A percentile compares a stretch with the other conserved stretches of the same genome.
Evolutionary conservation across 176 grass and related monocot genomes (phyloP).

Genomic region (Guadua angustifolia): DNA sequence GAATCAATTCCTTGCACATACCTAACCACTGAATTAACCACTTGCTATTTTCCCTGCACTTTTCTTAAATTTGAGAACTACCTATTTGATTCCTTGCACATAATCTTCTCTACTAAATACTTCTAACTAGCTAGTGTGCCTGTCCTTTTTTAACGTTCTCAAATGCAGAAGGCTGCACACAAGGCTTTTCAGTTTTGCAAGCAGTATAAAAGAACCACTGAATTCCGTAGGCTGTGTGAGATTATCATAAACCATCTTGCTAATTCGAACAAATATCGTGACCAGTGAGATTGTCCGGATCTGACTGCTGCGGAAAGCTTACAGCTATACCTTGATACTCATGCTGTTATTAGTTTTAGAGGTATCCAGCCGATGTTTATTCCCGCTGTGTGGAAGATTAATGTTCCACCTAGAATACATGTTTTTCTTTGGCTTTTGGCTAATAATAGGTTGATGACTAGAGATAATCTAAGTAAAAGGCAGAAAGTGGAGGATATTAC

Average conservation of each 20-base stretch:
- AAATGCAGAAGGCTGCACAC: conserved; percentile 87
- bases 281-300: conserved; percentile 93
- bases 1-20: neutral
- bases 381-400: no score
- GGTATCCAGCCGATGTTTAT: no score
- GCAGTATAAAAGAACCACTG: conserved; percentile 90
- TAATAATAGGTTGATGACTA: no score
- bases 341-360: no score
- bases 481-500: no score
- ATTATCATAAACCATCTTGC: conserved; percentile 93
- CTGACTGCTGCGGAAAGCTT: conserved; percentile 75
- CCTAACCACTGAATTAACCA: neutral
- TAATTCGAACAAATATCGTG: conserved; percentile 93
- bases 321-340: conserved; percentile 90
- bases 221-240: conserved; percentile 95
- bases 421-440: no score
- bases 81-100: neutral
- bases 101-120: neutral
- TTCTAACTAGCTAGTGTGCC: conserved; percentile 3
- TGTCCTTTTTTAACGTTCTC: conserved; percentile 18
- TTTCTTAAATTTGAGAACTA: neutral
- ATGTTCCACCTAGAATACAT: no score
- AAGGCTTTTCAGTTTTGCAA: conserved; percentile 97
- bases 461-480: no score
- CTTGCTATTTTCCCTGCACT: neutral